Percentiles rank a stretch among this genome's conserved stretches.
phyloP scores from a whole-genome alignment of 2,329 filamentous ascomycete genomes.

The Talaromyces sp. region DNA sequence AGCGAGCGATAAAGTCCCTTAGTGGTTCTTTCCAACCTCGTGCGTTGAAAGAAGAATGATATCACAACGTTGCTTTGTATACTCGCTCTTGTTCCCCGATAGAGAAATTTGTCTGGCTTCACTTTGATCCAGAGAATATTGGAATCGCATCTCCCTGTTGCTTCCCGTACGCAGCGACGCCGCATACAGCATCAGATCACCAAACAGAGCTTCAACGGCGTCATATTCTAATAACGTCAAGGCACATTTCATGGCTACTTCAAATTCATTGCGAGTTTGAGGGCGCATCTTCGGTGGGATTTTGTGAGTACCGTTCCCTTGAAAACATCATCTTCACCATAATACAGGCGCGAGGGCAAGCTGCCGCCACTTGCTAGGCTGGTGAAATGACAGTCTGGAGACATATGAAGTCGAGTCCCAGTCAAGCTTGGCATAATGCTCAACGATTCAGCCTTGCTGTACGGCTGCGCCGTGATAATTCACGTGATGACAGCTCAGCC shows the following conservation, averaged over 20 bases:
- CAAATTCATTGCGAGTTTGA: background rate
- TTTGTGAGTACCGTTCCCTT: background rate
- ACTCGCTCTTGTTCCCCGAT: slow-evolving; percentile 15
- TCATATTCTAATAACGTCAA: background rate
- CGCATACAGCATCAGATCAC: background rate
- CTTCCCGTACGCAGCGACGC: background rate
- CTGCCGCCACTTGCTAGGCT: background rate
- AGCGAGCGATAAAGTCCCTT: slow-evolving; percentile 52
- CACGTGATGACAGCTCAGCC: background rate
- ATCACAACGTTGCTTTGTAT: slow-evolving; percentile 25
- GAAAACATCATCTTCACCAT: background rate
- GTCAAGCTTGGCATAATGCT: background rate
- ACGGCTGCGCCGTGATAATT: background rate
- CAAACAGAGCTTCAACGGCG: background rate
- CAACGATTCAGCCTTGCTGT: background rate
- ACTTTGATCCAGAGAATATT: slow-evolving; percentile 38
- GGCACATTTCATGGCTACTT: background rate
- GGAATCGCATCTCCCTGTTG: background rate
- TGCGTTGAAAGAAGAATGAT: slow-evolving; percentile 52
- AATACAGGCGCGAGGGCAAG: background rate
- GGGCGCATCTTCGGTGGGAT: background rate
- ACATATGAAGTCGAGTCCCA: background rate
- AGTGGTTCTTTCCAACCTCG: slow-evolving; percentile 48
- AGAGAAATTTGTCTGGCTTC: slow-evolving; percentile 43
- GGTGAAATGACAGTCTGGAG: background rate